phyloP scores from a whole-genome alignment of 805 yeast genomes.

The Monosporozyma servazzii region DNA sequence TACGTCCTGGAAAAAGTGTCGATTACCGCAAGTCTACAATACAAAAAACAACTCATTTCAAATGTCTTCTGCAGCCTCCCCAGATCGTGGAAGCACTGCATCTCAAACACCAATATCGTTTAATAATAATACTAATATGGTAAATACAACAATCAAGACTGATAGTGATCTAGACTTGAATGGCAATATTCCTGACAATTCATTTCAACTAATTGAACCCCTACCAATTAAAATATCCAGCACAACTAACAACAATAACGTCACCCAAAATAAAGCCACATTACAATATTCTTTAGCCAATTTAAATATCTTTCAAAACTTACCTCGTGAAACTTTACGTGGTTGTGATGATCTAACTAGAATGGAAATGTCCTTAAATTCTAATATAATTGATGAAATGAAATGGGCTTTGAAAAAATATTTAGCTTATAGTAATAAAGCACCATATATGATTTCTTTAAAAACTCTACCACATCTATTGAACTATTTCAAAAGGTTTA shows the following conservation, averaged over 20 bases:
- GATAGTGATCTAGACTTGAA: background rate
- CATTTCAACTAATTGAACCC: conserved; percentile 20
- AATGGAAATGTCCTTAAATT: conserved; percentile 58
- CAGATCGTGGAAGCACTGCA: background rate
- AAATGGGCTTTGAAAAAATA: conserved; percentile 56
- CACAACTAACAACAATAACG: background rate
- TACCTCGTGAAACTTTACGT: conserved; percentile 31
- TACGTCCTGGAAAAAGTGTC: no score
- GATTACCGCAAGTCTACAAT: no score
- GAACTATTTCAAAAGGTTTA: conserved; percentile 32
- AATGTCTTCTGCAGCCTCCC: background rate
- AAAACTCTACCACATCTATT: conserved; percentile 33
- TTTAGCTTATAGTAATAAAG: conserved; percentile 33
- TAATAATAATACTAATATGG: background rate
- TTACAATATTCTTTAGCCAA: conserved; percentile 26
- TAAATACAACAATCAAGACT: background rate
- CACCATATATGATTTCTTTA: conserved; percentile 41
- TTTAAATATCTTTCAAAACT: conserved; percentile 25
- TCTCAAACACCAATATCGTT: background rate
- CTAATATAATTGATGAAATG: conserved; percentile 57
- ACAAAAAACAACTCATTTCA: background rate
- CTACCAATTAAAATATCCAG: conserved; percentile 25
- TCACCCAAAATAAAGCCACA: conserved; percentile 3
- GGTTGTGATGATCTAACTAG: conserved; percentile 61
- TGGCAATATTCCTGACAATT: conserved; percentile 7